Evolutionary conservation across 2,329 filamentous ascomycete species (phyloP).

Genomic region (Venturia carpophila): DNA sequence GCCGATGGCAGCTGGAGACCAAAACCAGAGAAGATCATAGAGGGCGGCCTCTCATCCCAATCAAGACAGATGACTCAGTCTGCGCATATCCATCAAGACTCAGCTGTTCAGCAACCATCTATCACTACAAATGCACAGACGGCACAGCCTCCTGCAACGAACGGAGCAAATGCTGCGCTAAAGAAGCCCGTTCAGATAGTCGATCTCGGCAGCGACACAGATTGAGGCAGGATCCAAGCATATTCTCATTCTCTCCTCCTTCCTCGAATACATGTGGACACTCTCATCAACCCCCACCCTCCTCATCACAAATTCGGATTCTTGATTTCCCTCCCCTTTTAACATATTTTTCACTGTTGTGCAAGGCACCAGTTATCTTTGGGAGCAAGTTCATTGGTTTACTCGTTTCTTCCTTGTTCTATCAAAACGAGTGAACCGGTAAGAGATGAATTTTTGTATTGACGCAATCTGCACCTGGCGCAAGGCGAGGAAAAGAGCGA

Average conservation of each 20-base stretch:
- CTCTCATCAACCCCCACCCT: not conserved
- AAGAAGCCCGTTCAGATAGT: constrained; percentile 1
- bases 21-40: constrained; percentile 27
- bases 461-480: not conserved
- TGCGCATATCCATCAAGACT: not conserved
- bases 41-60: not conserved
- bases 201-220: constrained; percentile 8
- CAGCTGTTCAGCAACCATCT: not conserved
- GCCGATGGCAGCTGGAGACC: constrained; percentile 59
- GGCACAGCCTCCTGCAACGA: not conserved
- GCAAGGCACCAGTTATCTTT: not conserved
- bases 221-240: not conserved
- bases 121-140: not conserved
- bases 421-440: not conserved
- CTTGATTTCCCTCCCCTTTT: not conserved
- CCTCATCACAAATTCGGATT: not conserved
- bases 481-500: not conserved
- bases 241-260: not conserved
- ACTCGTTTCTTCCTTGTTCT: not conserved
- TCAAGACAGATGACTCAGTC: not conserved
- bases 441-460: not conserved
- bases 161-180: not conserved
- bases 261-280: not conserved
- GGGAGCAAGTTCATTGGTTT: not conserved
- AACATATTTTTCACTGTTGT: not conserved